Evolutionary conservation across 2,329 filamentous ascomycete species (phyloP).

Genomic region (Fusarium avenaceum): DNA sequence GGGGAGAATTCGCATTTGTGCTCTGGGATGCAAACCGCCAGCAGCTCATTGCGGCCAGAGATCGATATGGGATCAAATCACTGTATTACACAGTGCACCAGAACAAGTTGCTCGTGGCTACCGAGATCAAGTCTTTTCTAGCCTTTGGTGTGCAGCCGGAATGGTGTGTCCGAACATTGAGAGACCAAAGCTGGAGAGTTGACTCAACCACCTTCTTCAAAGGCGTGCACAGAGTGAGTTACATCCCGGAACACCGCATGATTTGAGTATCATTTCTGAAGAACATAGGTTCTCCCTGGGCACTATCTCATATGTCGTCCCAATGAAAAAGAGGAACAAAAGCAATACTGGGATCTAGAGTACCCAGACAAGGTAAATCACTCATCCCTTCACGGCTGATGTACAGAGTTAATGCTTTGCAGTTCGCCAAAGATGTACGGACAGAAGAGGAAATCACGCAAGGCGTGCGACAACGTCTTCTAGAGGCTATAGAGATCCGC

Average conservation of each 20-base stretch:
- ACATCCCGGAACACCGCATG: accelerated
- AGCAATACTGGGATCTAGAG: slow-evolving; percentile 11
- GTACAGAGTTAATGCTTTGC: too few species aligned
- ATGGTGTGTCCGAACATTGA: neutral
- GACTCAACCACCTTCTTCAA: slow-evolving; percentile 3
- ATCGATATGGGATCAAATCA: slow-evolving; percentile 10
- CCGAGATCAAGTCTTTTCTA: slow-evolving; percentile 14
- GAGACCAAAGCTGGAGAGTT: slow-evolving; percentile 12
- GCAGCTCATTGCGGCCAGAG: slow-evolving; percentile 7
- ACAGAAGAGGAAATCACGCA: neutral
- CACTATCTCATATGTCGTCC: neutral
- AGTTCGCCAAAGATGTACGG: neutral
- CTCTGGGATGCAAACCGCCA: slow-evolving; percentile 6
- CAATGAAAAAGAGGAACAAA: neutral
- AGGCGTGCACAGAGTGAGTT: neutral
- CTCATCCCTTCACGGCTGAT: neutral
- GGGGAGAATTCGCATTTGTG: slow-evolving; percentile 5
- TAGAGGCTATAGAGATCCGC: slow-evolving; percentile 1
- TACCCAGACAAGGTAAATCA: slow-evolving; percentile 7
- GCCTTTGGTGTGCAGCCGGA: slow-evolving; percentile 5
- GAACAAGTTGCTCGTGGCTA: slow-evolving; percentile 7
- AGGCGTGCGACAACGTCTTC: neutral
- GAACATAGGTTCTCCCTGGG: neutral
- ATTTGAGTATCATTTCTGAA: too few species aligned
- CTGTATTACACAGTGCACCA: slow-evolving; percentile 6